Evolutionary conservation across 345 rosid genomes (phyloP).

Genomic region (Theobroma cacao): DNA sequence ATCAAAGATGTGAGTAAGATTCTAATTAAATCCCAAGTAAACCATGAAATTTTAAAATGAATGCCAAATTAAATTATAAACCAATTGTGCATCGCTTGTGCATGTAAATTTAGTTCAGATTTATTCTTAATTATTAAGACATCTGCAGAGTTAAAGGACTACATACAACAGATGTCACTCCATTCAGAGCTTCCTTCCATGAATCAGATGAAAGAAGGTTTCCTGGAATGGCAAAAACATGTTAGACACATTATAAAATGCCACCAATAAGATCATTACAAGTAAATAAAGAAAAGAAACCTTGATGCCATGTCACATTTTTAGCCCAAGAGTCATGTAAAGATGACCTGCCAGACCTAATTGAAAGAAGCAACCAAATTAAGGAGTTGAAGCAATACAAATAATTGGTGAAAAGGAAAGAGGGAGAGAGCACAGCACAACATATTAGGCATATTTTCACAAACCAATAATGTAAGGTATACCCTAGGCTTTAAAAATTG

Average conservation of each 20-base stretch:
- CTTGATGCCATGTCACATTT: slow-evolving; percentile 82
- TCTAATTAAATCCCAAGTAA: slow-evolving; percentile 8
- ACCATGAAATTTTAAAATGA: neutral
- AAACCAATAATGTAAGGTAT: neutral
- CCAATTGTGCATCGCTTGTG: neutral
- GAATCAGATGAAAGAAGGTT: slow-evolving; percentile 80
- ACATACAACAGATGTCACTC: slow-evolving; percentile 86
- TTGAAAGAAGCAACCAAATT: slow-evolving; percentile 14
- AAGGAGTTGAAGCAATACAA: neutral
- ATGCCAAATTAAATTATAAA: slow-evolving; percentile 1
- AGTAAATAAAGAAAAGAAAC: slow-evolving; percentile 34
- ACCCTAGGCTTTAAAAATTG: neutral
- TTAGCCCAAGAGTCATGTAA: slow-evolving; percentile 74
- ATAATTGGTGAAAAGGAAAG: neutral
- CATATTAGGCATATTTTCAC: neutral
- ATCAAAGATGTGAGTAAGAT: slow-evolving; percentile 15
- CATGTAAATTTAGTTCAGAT: neutral
- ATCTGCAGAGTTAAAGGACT: slow-evolving; percentile 1
- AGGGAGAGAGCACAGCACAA: neutral
- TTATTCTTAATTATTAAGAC: neutral
- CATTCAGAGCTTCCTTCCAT: slow-evolving; percentile 78
- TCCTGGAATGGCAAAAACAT: slow-evolving; percentile 45
- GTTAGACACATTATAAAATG: slow-evolving; percentile 8
- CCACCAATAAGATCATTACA: neutral
- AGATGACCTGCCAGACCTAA: slow-evolving; percentile 83